phyloP scores from a whole-genome alignment of 2,329 filamentous ascomycete species.

The Sporothrix humicola region DNA sequence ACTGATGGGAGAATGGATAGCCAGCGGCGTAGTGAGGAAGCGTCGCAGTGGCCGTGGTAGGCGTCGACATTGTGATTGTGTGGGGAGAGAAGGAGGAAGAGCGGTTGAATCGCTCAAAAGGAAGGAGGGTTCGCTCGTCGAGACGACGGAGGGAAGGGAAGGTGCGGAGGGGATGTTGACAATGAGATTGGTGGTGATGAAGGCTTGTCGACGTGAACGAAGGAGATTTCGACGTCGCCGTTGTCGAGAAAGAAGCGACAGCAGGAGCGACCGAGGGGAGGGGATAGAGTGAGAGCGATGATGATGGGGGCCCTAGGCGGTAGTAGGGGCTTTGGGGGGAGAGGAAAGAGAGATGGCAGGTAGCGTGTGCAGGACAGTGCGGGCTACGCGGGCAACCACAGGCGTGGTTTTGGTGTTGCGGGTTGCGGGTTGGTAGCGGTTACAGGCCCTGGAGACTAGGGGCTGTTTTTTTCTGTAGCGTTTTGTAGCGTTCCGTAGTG shows the following conservation, averaged over 20 bases:
- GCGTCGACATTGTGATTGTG: constrained; percentile 71
- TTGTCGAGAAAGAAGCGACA: constrained; percentile 24
- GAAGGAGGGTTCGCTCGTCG: constrained; percentile 22
- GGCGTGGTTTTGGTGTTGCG: neutral
- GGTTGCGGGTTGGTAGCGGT: constrained; percentile 2
- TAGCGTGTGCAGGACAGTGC: constrained; percentile 21
- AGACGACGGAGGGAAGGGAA: neutral
- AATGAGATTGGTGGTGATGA: neutral
- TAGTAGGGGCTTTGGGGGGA: neutral
- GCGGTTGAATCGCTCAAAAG: constrained; percentile 12
- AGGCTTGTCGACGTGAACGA: constrained; percentile 6
- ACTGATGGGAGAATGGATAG: constrained; percentile 63
- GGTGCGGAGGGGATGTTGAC: neutral
- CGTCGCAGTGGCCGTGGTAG: constrained; percentile 76
- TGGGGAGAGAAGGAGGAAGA: constrained; percentile 25
- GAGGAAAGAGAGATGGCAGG: constrained; percentile 3
- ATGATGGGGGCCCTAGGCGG: constrained; percentile 15
- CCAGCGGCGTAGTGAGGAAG: constrained; percentile 71
- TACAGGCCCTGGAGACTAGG: constrained; percentile 29
- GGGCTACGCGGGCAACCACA: neutral
- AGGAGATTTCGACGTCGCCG: constrained; percentile 19
- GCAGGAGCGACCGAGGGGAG: constrained; percentile 24
- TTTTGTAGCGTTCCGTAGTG: constrained; percentile 4
- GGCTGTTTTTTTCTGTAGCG: constrained; percentile 22
- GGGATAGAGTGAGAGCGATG: constrained; percentile 9